Conservation (phyloP, 2,329 filamentous ascomycete genomes). For the Botrytis cinerea region DNA sequence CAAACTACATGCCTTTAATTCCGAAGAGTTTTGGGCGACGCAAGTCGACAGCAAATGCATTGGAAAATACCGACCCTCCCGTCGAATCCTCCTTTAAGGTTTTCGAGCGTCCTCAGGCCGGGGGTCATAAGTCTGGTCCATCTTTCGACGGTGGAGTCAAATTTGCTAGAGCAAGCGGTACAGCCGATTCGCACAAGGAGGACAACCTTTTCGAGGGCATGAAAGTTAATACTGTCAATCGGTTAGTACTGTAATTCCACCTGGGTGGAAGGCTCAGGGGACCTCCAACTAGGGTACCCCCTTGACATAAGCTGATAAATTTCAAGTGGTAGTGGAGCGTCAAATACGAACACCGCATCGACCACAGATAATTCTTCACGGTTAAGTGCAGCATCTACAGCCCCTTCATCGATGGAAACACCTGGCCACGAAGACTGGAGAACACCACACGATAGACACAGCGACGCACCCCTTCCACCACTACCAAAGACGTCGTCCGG, state of each 20-base stretch:
- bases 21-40: conserved; percentile 42
- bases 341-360: conserved; percentile 42
- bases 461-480: conserved; percentile 39
- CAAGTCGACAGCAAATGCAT: conserved; percentile 40
- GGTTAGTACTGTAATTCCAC: conserved; percentile 36
- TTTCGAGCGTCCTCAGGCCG: conserved; percentile 39
- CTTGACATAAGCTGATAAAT: conserved; percentile 25
- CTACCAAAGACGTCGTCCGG: conserved; percentile 37
- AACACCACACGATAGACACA: conserved; percentile 38
- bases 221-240: conserved; percentile 37
- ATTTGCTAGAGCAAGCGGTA: conserved; percentile 31
- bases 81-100: conserved; percentile 41
- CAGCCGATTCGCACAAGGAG: conserved; percentile 37
- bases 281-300: conserved; percentile 28
- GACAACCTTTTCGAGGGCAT: conserved; percentile 42
- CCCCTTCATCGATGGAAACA: conserved; percentile 41
- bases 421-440: conserved; percentile 38
- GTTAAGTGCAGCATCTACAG: conserved; percentile 42
- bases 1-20: conserved; percentile 43
- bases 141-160: conserved; percentile 42
- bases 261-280: conserved; percentile 3
- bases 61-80: conserved; percentile 35
- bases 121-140: conserved; percentile 28
- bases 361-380: conserved; percentile 43
- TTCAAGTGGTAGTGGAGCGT: conserved; percentile 42